Evolutionary conservation across 345 rosid genomes (phyloP).

Genomic region (Lagerstroemia speciosa): DNA sequence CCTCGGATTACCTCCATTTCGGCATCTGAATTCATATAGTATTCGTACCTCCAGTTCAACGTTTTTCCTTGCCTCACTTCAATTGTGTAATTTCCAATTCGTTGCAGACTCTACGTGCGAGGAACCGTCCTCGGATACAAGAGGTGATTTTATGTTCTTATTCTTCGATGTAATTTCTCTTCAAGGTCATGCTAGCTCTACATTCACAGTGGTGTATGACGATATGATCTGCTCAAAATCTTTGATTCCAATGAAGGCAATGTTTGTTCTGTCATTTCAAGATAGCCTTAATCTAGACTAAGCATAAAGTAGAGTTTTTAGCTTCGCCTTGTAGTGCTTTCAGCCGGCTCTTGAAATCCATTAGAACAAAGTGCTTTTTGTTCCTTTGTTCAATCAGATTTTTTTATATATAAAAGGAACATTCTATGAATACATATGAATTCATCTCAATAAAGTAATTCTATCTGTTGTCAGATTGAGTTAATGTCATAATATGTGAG

Average conservation of each 20-base stretch:
- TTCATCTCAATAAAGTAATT: no score
- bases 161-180: not conserved
- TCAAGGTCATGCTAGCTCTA: no score
- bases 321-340: not conserved
- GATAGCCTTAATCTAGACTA: not conserved
- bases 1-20: not conserved
- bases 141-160: conserved; percentile 26
- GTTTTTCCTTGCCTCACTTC: not conserved
- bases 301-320: not conserved
- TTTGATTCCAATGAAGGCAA: not conserved
- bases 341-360: not conserved
- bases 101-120: conserved; percentile 67
- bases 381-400: not conserved
- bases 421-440: no score
- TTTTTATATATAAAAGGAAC: no score
- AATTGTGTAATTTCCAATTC: not conserved
- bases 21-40: not conserved
- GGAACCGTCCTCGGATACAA: conserved; percentile 86
- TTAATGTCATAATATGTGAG: not conserved
- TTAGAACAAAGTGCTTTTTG: not conserved
- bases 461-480: not conserved
- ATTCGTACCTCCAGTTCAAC: not conserved
- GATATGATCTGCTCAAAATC: not conserved
- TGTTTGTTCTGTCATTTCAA: not conserved
- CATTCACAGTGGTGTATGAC: not conserved